Percentiles rank a stretch among this genome's conserved stretches.
phyloP scores from a whole-genome alignment of 352 stramenopile species.

The Phytopythium aichiense region DNA sequence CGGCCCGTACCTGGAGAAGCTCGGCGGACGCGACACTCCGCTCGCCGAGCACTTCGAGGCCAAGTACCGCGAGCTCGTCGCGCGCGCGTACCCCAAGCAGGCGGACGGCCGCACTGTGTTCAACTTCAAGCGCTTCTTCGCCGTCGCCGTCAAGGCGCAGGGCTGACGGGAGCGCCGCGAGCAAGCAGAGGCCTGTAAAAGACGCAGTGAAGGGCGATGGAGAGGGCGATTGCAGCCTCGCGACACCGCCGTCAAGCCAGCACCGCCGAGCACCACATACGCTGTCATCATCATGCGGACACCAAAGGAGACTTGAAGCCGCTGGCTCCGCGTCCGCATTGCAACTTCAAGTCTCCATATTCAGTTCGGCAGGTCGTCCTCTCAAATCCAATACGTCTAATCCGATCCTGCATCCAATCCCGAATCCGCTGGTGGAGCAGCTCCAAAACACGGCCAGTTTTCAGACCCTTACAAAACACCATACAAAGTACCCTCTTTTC shows the following conservation, averaged over 20 bases:
- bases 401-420: neutral
- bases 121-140: conserved; percentile 69
- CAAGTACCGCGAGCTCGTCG: conserved; percentile 57
- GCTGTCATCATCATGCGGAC: too few relatives aligned
- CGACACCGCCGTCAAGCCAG: too few relatives aligned
- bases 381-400: neutral
- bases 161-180: neutral
- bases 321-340: too few relatives aligned
- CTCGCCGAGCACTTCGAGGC: conserved; percentile 30
- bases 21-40: conserved; percentile 25
- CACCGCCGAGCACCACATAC: too few relatives aligned
- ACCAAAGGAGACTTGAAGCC: too few relatives aligned
- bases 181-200: too few relatives aligned
- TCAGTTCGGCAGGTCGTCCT: neutral
- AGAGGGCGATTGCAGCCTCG: too few relatives aligned
- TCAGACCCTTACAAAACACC: neutral
- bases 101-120: conserved; percentile 56
- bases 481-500: neutral
- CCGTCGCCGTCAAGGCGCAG: conserved; percentile 37
- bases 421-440: too few relatives aligned
- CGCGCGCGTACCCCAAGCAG: conserved; percentile 51
- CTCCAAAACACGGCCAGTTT: neutral
- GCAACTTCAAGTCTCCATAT: neutral
- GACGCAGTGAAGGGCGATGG: neutral
- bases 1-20: conserved; percentile 51